Base-by-base conservation (phyloP, 1,284 basidiomycete genomes). In the Clitocybe nebularis region DNA sequence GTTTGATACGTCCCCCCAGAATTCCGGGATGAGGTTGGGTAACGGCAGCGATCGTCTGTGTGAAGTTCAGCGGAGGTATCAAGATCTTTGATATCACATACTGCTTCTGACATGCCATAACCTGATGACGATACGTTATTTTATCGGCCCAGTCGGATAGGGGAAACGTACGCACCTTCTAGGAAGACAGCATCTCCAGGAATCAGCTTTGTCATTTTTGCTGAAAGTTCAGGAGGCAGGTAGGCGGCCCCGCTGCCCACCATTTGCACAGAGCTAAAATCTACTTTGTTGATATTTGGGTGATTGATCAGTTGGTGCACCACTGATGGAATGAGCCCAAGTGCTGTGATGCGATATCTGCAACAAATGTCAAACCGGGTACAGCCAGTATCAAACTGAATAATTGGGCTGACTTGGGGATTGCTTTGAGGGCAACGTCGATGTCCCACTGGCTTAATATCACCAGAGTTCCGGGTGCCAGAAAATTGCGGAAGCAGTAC, bases 51-150 rank as follows among this genome's bases (percentile, higher is more conserved):
- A 84, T 64, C 0, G 85, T 87, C 84, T 89, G 38, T 22, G 24
- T 24, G 25, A 20, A 19, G 8, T 2, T 22, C 16, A 33, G 24
- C 47, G 4, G 46, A 8, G 9, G 14, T 35, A 35, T 33, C 17
- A 5, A 8, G 24, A 10, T 21, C 10, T 33, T 23, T 9, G 25
- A n/a, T 14, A 20, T 32, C 19, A 59, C 79, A 46, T 57, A 87
- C 85, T 42, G 66, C 66, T 74, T 89, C 86, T 0, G 84, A 85
- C 71, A 89, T 77, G 10, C 86, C 86, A 53, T 84, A 89, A 0
- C 84, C 84, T 81, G 48, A 14, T 8, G 10, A 29, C 21, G 20
- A 16, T 21, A 5, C 23, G 11, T 35, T 17, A 34, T 22, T 3
- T 11, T 6, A 33, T 48, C 35, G 51, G 5, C 17, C 14, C 2